phyloP scores from a whole-genome alignment of 805 yeast genomes.

The Saccharomycopsis sp. region DNA sequence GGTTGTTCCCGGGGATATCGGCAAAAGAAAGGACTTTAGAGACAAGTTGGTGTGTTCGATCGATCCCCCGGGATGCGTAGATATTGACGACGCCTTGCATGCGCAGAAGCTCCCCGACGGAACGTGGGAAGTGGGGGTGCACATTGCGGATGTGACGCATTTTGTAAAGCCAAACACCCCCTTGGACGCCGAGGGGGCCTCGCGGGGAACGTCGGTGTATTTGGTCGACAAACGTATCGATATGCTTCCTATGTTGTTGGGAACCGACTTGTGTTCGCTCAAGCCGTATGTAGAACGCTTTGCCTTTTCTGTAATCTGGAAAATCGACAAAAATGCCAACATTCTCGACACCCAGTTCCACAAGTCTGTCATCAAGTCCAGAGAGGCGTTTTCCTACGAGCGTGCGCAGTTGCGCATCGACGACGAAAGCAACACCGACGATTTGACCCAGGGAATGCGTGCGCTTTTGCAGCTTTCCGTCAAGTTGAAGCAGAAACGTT shows the following conservation, averaged over 20 bases:
- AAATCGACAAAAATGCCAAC: conserved; percentile 77
- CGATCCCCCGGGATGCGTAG: conserved; percentile 98
- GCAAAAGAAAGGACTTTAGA: conserved; percentile 74
- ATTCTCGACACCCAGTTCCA: conserved; percentile 72
- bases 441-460: conserved; percentile 84
- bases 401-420: conserved; percentile 90
- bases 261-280: conserved; percentile 92
- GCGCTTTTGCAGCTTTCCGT: conserved; percentile 73
- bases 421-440: conserved; percentile 68
- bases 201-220: conserved; percentile 95
- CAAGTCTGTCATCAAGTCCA: conserved; percentile 82
- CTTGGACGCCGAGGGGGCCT: conserved; percentile 90
- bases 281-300: conserved; percentile 93
- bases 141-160: conserved; percentile 97
- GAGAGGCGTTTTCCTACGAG: conserved; percentile 93
- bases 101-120: conserved; percentile 84
- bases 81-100: conserved; percentile 96
- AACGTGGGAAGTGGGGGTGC: conserved; percentile 95
- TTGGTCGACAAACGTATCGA: conserved; percentile 97
- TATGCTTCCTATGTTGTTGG: conserved; percentile 92
- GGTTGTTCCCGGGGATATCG: conserved; percentile 68
- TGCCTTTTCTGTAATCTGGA: conserved; percentile 96
- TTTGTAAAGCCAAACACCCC: conserved; percentile 92
- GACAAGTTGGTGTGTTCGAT: conserved; percentile 89
- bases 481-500: conserved; percentile 73